Evolutionary conservation across 805 yeast genomes (phyloP).

Genomic region (Saturnispora silvae): DNA sequence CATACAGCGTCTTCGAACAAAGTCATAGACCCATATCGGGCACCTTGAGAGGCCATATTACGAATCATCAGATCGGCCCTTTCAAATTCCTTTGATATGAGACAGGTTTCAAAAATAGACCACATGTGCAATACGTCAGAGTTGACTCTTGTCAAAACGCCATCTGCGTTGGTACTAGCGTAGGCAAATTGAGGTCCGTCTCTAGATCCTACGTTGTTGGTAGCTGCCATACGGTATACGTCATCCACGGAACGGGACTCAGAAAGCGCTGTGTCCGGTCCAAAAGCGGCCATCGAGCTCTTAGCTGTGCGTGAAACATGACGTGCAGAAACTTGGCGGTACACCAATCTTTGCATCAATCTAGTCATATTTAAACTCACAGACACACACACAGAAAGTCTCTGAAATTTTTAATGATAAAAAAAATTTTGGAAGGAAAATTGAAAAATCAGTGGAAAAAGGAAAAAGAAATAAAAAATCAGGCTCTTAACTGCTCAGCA

Average conservation of each 20-base stretch:
- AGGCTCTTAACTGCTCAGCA: not conserved
- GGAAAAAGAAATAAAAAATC: not conserved
- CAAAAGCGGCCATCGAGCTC: constrained; percentile 13
- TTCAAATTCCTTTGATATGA: constrained; percentile 51
- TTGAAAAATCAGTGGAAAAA: not conserved
- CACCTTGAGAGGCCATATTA: constrained; percentile 37
- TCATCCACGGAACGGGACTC: constrained; percentile 16
- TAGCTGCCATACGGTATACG: constrained; percentile 11
- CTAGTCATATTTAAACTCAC: no score
- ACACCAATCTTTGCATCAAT: no score
- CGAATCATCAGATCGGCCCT: constrained; percentile 62
- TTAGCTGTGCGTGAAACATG: constrained; percentile 4
- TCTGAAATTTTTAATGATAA: no score
- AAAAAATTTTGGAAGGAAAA: not conserved
- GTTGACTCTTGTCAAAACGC: constrained; percentile 20
- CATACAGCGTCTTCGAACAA: constrained; percentile 59
- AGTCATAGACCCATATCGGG: constrained; percentile 16
- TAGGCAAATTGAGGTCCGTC: constrained; percentile 9
- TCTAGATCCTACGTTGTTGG: not conserved
- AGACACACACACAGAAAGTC: no score
- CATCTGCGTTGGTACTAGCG: constrained; percentile 20
- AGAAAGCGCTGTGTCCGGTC: constrained; percentile 6
- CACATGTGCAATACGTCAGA: constrained; percentile 30
- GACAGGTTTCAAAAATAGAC: constrained; percentile 69
- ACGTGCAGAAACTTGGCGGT: no score